These are phyloP conservation scores for Vachellia pachyceras DNA, from an alignment of 306 rosid genomes.

Conservation along the genomic window DNA sequence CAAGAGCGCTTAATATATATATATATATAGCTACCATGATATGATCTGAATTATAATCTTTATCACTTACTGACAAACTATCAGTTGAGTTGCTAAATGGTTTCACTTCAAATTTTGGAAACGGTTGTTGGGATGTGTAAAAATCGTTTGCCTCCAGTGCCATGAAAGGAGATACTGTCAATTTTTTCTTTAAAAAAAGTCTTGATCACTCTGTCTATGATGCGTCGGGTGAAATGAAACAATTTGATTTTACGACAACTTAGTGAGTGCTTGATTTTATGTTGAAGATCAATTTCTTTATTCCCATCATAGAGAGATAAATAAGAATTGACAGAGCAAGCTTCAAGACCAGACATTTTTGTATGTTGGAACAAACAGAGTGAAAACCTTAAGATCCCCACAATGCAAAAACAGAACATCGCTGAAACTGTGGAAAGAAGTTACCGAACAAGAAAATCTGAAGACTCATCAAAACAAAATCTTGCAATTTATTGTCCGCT, in stretches of 20 bases:
- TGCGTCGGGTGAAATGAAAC: not conserved
- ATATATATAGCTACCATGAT: not conserved
- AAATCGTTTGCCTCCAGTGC: too few species aligned
- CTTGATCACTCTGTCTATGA: not conserved
- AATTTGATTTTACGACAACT: not conserved
- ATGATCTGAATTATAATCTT: not conserved
- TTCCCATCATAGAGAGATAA: not conserved
- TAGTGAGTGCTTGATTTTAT: too few species aligned
- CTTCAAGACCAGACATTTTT: not conserved
- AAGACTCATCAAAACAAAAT: not conserved
- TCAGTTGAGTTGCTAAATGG: too few species aligned
- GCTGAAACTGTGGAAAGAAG: not conserved
- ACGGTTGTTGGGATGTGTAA: too few species aligned
- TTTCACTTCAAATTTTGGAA: too few species aligned
- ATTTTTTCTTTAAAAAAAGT: too few species aligned
- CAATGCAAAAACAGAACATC: not conserved
- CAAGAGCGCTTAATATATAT: not conserved
- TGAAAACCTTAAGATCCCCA: not conserved
- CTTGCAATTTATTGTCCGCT: not conserved
- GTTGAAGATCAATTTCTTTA: not conserved
- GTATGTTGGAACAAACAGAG: not conserved
- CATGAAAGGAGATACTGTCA: too few species aligned
- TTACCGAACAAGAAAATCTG: not conserved
- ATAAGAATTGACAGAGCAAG: not conserved
- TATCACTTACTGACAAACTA: too few species aligned